phyloP scores from a whole-genome alignment of 2,329 filamentous ascomycete species.

The Amesomyces nigricolor region DNA sequence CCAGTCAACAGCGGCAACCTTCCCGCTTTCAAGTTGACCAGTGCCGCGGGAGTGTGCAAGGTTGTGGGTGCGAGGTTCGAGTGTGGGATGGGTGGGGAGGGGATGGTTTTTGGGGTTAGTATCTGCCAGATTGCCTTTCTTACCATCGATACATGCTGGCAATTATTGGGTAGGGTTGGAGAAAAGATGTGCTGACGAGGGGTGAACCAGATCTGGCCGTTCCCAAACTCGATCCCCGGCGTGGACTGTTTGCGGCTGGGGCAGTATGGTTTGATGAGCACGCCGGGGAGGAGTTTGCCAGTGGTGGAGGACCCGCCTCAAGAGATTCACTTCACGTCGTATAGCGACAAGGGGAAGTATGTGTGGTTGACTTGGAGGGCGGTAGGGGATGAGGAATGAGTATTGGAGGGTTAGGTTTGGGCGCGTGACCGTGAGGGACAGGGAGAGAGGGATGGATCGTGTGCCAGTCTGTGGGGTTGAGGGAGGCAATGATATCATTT shows the following conservation, averaged over 20 bases:
- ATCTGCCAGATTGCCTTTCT: not conserved
- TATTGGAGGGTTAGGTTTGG: too few relatives aligned
- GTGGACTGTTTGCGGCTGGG: constrained; percentile 6
- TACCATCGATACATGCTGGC: too few relatives aligned
- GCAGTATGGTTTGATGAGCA: constrained; percentile 3
- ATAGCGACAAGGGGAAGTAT: constrained; percentile 8
- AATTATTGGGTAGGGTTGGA: too few relatives aligned
- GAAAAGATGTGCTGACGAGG: not conserved
- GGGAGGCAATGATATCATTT: too few relatives aligned
- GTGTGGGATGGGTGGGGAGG: not conserved
- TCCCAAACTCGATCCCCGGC: not conserved
- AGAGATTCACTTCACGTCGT: constrained; percentile 7
- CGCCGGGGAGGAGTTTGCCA: constrained; percentile 1
- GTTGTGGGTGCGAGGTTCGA: not conserved
- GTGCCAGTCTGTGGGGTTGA: too few relatives aligned
- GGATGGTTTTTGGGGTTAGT: constrained; percentile 1
- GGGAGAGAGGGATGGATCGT: too few relatives aligned
- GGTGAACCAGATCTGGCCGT: not conserved
- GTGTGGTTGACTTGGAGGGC: constrained; percentile 12
- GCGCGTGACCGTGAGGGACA: too few relatives aligned
- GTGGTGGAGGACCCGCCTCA: not conserved
- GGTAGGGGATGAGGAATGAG: too few relatives aligned
- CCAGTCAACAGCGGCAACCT: not conserved
- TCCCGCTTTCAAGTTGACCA: not conserved
- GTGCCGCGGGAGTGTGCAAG: not conserved